These are phyloP conservation scores for Bacidia gigantensis DNA, from an alignment of 495 filamentous ascomycete species.

Conservation along the genomic window DNA sequence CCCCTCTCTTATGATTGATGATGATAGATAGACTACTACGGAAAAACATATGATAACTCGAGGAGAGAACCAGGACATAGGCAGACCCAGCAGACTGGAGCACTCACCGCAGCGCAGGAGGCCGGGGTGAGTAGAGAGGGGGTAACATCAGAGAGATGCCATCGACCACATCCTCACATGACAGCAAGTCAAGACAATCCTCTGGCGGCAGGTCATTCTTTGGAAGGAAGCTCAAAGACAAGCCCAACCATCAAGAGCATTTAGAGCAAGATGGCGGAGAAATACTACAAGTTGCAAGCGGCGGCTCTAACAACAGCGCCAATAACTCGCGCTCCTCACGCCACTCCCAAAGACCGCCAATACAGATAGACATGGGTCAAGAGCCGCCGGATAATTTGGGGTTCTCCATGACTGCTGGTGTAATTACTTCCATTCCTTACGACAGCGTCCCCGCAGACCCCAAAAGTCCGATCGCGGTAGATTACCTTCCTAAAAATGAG, in stretches of 20 bases:
- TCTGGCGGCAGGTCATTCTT: conserved; percentile 82
- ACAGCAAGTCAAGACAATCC: conserved; percentile 64
- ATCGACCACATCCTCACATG: conserved; percentile 45
- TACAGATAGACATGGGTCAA: conserved; percentile 45
- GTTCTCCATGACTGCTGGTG: conserved; percentile 64
- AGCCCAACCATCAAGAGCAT: conserved; percentile 31
- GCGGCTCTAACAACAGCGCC: conserved; percentile 35
- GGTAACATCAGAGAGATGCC: conserved; percentile 29
- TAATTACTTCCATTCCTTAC: conserved; percentile 84
- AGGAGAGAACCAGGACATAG: neutral
- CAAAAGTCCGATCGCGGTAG: conserved; percentile 57
- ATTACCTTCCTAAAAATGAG: conserved; percentile 61
- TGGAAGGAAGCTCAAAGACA: conserved; percentile 66
- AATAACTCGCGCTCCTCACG: conserved; percentile 60
- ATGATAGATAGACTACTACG: conserved; percentile 1
- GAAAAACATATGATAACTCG: neutral
- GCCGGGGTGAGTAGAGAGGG: conserved; percentile 1
- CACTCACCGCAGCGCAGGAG: conserved; percentile 1
- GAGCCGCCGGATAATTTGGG: conserved; percentile 35
- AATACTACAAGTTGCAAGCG: conserved; percentile 37
- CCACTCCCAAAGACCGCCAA: conserved; percentile 67
- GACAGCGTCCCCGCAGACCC: conserved; percentile 55
- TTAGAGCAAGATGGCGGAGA: conserved; percentile 39
- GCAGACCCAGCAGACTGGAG: conserved; percentile 1
- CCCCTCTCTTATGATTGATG: conserved; percentile 1